Evolutionary conservation across 352 stramenopile species (phyloP), one percentile per base, ranked within the genome.

Genomic region (Phytophthora pseudosyringae): DNA sequence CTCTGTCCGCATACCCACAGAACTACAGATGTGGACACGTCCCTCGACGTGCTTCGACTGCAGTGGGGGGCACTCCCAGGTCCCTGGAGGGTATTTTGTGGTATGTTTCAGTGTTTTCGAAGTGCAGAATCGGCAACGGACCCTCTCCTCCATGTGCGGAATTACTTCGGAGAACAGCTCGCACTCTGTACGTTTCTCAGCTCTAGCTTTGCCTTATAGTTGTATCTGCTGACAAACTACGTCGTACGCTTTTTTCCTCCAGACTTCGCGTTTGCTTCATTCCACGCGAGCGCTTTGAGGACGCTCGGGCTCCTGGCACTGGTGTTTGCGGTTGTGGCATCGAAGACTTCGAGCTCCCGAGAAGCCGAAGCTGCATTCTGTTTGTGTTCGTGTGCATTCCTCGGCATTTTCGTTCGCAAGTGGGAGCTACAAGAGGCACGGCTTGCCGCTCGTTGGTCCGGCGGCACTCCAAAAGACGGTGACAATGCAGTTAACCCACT

Each of bases 91-190:
- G 39, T 76, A 16, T 69, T 73, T 18, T 39, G 47, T 1, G 57
- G 76, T 10, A 35, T 53, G 9, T 55, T 59, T 15, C 36, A n/a
- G 15, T 45, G 36, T 32, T 52, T 48, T 9, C 15, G 35, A n/a
- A 33, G 36, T 15, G 36, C 29, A 8, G 41, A 47, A 29, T 35
- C 78, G 3, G 49, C 75, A 33, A 65, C 58, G 36, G 80, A 92
- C 50, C 79, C 80, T 10, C 58, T 90, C 6, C 25, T 70, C 9
- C 75, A 88, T 55, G 64, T 94, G 5, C 81, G 81, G 48, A 88
- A 90, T 69, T 94, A 94, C 69, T 94, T 94, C 59, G 86, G 86
- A 38, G 86, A 94, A 57, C 77, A 94, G 38, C 60, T 94, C 35
- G 86, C 81, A 16, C 62, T 94, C 5, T 94, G 86, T 94, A 76